Evolutionary conservation across 176 grass and related monocot genomes (phyloP).

Genomic region (Puya raimondii): DNA sequence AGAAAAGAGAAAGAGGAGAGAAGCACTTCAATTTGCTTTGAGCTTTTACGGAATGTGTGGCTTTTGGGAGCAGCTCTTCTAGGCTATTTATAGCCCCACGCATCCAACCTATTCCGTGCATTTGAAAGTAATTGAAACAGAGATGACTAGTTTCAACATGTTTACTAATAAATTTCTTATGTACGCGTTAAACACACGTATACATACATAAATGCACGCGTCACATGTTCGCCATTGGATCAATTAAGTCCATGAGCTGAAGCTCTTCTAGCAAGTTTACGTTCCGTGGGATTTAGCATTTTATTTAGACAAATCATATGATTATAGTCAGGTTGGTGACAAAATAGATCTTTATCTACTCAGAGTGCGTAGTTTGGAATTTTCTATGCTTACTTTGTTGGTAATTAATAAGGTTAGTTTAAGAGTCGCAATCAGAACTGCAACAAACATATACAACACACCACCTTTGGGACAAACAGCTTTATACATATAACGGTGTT

Average conservation of each 20-base stretch:
- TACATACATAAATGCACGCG: not conserved
- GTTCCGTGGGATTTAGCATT: not conserved
- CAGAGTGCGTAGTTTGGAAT: not conserved
- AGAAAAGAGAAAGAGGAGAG: conserved; percentile 8
- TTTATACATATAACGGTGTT: too few species aligned
- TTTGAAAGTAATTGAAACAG: too few species aligned
- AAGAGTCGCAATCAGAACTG: too few species aligned
- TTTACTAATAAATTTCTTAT: too few species aligned
- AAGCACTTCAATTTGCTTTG: not conserved
- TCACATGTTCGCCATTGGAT: not conserved
- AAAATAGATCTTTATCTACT: not conserved
- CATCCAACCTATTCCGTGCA: too few species aligned
- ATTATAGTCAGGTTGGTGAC: too few species aligned
- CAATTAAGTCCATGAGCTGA: not conserved
- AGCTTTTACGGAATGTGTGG: not conserved
- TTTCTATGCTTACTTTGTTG: too few species aligned
- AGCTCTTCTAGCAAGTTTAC: not conserved
- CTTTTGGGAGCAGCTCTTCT: not conserved
- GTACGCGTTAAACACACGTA: too few species aligned
- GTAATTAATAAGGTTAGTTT: too few species aligned
- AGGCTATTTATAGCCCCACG: not conserved
- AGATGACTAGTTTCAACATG: too few species aligned
- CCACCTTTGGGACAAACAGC: too few species aligned
- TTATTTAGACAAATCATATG: not conserved
- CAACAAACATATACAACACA: too few species aligned